Evolutionary conservation across 805 yeast species (phyloP).

Genomic region (Candida xyloterini): DNA sequence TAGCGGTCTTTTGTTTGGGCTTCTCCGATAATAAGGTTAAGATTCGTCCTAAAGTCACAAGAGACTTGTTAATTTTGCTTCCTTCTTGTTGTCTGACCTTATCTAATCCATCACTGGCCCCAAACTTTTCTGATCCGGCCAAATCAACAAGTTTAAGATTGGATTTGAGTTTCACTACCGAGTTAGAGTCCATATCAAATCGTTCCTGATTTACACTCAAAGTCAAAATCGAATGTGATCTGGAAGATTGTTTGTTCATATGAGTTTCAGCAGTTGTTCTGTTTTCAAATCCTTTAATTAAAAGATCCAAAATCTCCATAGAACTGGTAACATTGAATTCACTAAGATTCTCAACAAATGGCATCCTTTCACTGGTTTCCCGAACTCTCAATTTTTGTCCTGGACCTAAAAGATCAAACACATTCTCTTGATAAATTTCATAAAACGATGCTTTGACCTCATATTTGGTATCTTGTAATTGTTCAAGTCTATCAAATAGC

Average conservation of each 20-base stretch:
- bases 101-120: conserved; percentile 47
- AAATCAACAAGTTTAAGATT: conserved; percentile 69
- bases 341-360: conserved; percentile 65
- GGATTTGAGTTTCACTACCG: conserved; percentile 42
- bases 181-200: conserved; percentile 35
- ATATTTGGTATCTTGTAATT: conserved; percentile 32
- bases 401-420: conserved; percentile 53
- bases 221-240: conserved; percentile 81
- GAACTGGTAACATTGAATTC: conserved; percentile 50
- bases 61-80: conserved; percentile 69
- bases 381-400: conserved; percentile 47
- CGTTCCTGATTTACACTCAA: conserved; percentile 57
- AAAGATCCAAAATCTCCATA: conserved; percentile 44
- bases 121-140: conserved; percentile 76
- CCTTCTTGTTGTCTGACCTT: conserved; percentile 71
- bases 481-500: conserved; percentile 43
- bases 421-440: conserved; percentile 78
- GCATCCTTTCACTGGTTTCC: conserved; percentile 60
- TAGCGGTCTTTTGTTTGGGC: conserved; percentile 29
- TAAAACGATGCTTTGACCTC: conserved; percentile 57
- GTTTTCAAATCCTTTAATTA: conserved; percentile 49
- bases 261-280: conserved; percentile 72
- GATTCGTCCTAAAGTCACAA: conserved; percentile 76
- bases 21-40: conserved; percentile 45
- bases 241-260: conserved; percentile 68